Evolutionary conservation across 768 basidiomycete genomes (phyloP), one percentile per base, ranked within the genome.

Genomic region (Cystofilobasidium capitatum): DNA sequence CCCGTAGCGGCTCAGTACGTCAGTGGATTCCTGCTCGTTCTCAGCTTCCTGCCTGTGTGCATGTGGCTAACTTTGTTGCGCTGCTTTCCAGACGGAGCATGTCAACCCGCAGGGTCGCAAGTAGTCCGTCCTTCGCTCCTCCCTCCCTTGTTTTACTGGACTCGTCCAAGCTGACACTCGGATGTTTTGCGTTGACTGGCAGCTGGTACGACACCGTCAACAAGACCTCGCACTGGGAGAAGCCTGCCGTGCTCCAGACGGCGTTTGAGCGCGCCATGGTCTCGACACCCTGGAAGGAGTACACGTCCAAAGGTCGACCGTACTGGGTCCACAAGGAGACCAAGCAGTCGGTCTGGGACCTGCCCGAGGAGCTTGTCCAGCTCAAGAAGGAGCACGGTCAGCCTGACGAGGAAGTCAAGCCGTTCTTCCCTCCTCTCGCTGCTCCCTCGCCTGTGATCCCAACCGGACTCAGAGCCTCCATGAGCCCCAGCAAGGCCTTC

Each of bases 161-260:
- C 2, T 22, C n/a, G 3, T 24, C 3, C 22, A 9, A 9, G 20
- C 47, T 49, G 47, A 49, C 47, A 22, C 3, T 16, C 8, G 17
- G 17, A 20, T 4, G 3, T 8, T 3, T 6, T 24, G 5, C 26
- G 10, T 42, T 29, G 49, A 7, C 29, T 10, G 29, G n/a, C 26
- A 57, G 59, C 39, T 61, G 51, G 65, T 58, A 49, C 35, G 63
- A 74, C 71, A 85, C 89, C 0, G 82, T 81, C 13, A 89, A 88
- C 4, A 85, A 87, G 73, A 88, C 90, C 73, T 94, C 91, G 74
- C 91, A 93, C 62, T 98, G 93, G 94, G 93, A 97, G 79, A 99
- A 98, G 76, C 96, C 96, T 69, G 89, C 93, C 76, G 92, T 89
- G 29, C 81, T 98, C 59, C 96, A 93, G 78, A 86, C 89, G 0